Percentiles rank a stretch among this genome's conserved stretches.
phyloP scores from a whole-genome alignment of 2,329 filamentous ascomycete genomes.

The Fusarium sp. region DNA sequence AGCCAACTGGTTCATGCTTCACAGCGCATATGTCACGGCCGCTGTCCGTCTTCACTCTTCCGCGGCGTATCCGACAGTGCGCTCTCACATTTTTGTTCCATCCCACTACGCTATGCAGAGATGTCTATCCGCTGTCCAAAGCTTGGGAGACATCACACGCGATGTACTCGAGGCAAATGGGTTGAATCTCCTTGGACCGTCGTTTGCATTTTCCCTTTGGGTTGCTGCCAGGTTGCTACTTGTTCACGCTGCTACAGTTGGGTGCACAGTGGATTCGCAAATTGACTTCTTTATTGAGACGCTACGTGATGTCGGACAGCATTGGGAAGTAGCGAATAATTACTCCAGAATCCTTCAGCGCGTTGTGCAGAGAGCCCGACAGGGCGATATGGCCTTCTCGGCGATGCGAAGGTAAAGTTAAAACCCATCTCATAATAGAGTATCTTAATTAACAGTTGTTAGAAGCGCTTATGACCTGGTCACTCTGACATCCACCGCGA shows the following conservation, averaged over 20 bases:
- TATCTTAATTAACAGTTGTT: background rate
- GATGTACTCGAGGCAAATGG: conserved; percentile 60
- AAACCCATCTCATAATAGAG: accelerated
- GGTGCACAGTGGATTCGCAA: conserved; percentile 53
- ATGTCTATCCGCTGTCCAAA: conserved; percentile 59
- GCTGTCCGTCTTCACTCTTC: conserved; percentile 60
- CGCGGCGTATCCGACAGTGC: conserved; percentile 57
- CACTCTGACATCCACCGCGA: conserved; percentile 52
- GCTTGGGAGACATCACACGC: conserved; percentile 57
- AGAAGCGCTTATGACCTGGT: conserved; percentile 58
- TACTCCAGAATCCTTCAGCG: conserved; percentile 58
- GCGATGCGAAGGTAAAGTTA: conserved; percentile 56
- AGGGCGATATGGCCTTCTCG: conserved; percentile 54
- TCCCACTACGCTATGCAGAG: conserved; percentile 61
- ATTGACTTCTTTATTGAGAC: conserved; percentile 61
- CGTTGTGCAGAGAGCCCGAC: conserved; percentile 54
- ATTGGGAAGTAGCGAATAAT: conserved; percentile 59
- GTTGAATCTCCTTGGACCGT: conserved; percentile 57
- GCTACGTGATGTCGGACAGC: conserved; percentile 56
- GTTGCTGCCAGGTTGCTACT: conserved; percentile 57
- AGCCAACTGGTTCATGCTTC: conserved; percentile 62
- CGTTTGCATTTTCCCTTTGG: conserved; percentile 60
- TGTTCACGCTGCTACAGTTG: conserved; percentile 57
- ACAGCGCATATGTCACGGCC: conserved; percentile 59
- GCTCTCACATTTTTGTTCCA: conserved; percentile 57